phyloP scores from a whole-genome alignment of 2,329 filamentous ascomycete species.

The Paracorniculantispora psalliotae region DNA sequence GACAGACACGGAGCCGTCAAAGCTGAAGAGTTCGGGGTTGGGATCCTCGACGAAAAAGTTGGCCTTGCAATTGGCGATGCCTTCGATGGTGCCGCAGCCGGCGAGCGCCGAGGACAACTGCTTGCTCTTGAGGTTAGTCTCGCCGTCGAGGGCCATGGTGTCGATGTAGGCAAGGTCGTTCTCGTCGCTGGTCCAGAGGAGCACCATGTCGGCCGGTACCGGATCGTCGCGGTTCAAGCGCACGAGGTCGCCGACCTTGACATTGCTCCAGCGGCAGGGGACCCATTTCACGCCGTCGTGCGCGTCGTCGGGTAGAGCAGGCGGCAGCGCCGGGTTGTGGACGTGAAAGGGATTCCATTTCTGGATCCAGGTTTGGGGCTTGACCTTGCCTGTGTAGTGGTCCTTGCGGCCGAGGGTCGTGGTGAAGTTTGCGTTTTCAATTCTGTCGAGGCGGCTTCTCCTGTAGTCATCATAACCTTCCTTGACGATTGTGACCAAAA shows the following conservation, averaged over 20 bases:
- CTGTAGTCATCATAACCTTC: slow-evolving; percentile 84
- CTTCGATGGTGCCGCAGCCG: slow-evolving; percentile 48
- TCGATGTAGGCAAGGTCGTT: slow-evolving; percentile 79
- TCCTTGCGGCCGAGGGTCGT: slow-evolving; percentile 40
- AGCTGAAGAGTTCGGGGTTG: slow-evolving; percentile 71
- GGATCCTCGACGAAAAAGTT: slow-evolving; percentile 71
- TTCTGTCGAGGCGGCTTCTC: slow-evolving; percentile 72
- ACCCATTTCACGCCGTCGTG: slow-evolving; percentile 52
- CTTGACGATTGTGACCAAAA: slow-evolving; percentile 74
- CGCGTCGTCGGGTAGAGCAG: slow-evolving; percentile 51
- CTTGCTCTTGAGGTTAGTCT: slow-evolving; percentile 77
- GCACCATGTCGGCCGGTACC: slow-evolving; percentile 75
- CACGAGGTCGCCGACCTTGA: slow-evolving; percentile 47
- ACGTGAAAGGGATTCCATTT: slow-evolving; percentile 30
- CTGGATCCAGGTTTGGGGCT: slow-evolving; percentile 20
- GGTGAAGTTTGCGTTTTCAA: slow-evolving; percentile 62
- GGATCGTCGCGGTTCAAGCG: slow-evolving; percentile 63
- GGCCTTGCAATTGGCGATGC: slow-evolving; percentile 51
- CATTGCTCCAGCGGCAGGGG: slow-evolving; percentile 37
- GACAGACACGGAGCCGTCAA: slow-evolving; percentile 63
- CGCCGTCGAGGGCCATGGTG: slow-evolving; percentile 78
- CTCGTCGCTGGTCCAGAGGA: slow-evolving; percentile 72
- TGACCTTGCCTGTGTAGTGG: slow-evolving; percentile 25
- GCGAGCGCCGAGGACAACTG: slow-evolving; percentile 59
- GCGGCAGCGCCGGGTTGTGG: slow-evolving; percentile 25